phyloP scores from a whole-genome alignment of 2,329 filamentous ascomycete genomes.

The Aspergillus sp. region DNA sequence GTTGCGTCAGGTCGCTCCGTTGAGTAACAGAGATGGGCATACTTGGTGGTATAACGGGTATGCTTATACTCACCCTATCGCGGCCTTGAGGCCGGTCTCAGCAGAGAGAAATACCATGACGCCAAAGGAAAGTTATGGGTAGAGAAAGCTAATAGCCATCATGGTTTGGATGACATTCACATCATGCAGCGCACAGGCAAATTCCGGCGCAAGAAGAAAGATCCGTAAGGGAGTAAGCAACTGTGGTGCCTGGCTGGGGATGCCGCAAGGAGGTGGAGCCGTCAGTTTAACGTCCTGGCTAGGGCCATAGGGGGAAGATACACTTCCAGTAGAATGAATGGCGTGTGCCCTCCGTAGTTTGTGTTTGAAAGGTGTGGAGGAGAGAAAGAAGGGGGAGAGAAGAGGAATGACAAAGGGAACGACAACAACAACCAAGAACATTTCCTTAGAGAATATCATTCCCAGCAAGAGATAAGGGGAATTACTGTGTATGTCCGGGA shows the following conservation, averaged over 20 bases:
- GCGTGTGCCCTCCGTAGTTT: too few relatives aligned
- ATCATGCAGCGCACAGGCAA: constrained; percentile 11
- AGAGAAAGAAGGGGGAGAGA: background rate
- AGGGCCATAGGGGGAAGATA: constrained; percentile 7
- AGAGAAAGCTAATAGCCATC: constrained; percentile 15
- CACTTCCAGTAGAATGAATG: background rate
- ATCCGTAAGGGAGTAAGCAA: constrained; percentile 1
- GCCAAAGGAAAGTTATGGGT: constrained; percentile 17
- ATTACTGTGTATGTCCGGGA: background rate
- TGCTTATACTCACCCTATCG: constrained; percentile 32
- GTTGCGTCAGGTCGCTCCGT: constrained; percentile 22
- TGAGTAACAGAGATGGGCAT: background rate
- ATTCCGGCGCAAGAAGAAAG: constrained; percentile 7
- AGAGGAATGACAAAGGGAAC: background rate
- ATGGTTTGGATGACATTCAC: constrained; percentile 11
- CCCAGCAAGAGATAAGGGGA: too few relatives aligned
- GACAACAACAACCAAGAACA: background rate
- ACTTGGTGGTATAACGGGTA: background rate
- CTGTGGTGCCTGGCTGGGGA: constrained; percentile 8
- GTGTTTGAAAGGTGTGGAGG: background rate
- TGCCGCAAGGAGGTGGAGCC: constrained; percentile 11
- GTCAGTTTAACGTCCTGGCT: constrained; percentile 3
- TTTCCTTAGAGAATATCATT: too few relatives aligned
- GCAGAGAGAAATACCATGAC: constrained; percentile 31
- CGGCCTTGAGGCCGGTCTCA: constrained; percentile 35